Conservation (phyloP, 2,329 filamentous ascomycete genomes). For the Alternaria sp. region DNA sequence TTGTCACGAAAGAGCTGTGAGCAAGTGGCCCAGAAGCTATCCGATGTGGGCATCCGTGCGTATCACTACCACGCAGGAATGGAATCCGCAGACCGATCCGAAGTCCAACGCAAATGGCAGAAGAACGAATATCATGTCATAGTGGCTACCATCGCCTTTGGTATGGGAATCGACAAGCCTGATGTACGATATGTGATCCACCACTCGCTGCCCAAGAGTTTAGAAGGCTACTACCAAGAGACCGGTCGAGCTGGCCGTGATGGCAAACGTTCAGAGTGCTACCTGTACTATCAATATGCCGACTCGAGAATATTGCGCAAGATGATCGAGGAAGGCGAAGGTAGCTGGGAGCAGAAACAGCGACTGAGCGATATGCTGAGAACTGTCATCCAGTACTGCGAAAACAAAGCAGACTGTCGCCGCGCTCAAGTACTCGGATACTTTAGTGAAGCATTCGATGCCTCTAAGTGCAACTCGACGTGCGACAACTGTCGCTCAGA, state of each 20-base stretch:
- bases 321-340: conserved; percentile 84
- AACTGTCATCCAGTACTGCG: conserved; percentile 84
- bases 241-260: conserved; percentile 94
- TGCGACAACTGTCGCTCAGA: conserved; percentile 91
- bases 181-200: conserved; percentile 97
- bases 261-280: conserved; percentile 84
- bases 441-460: conserved; percentile 84
- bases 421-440: conserved; percentile 89
- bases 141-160: conserved; percentile 97
- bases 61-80: conserved; percentile 88
- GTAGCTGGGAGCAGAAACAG: conserved; percentile 78
- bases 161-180: conserved; percentile 99
- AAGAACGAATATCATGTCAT: conserved; percentile 80
- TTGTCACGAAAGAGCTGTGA: conserved; percentile 85
- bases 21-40: conserved; percentile 74
- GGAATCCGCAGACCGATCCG: conserved; percentile 68
- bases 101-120: conserved; percentile 84
- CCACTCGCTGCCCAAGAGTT: conserved; percentile 87
- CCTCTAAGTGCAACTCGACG: conserved; percentile 70
- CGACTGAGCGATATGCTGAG: conserved; percentile 85
- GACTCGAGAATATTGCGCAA: conserved; percentile 76
- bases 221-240: conserved; percentile 98
- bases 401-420: conserved; percentile 87
- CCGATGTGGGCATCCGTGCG: conserved; percentile 71
- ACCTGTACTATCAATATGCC: conserved; percentile 83